Conservation (phyloP, 441 rosid species). For the Raphanus hybrid region DNA sequence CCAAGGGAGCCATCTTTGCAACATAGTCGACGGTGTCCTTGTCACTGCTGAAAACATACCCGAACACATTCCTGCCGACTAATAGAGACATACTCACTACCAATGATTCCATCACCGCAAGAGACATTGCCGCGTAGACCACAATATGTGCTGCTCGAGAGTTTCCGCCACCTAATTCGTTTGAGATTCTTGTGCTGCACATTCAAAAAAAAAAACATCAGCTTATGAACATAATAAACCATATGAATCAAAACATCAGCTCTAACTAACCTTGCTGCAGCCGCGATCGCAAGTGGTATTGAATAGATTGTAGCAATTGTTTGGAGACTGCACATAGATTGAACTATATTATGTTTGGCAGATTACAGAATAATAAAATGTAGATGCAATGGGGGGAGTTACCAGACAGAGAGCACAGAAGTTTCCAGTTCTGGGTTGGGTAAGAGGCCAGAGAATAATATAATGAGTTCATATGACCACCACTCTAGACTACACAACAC, state of each 20-base stretch:
- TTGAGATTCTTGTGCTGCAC: slow-evolving; percentile 79
- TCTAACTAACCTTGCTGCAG: slow-evolving; percentile 55
- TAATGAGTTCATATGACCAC: slow-evolving; percentile 80
- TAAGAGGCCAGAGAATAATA: slow-evolving; percentile 73
- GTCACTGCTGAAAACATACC: slow-evolving; percentile 65
- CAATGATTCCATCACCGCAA: slow-evolving; percentile 43
- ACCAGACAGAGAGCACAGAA: slow-evolving; percentile 77
- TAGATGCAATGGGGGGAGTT: slow-evolving; percentile 15
- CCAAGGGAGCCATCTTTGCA: slow-evolving; percentile 67
- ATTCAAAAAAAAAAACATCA: not conserved
- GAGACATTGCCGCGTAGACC: slow-evolving; percentile 44
- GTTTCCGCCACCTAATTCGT: slow-evolving; percentile 82
- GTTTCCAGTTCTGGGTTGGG: slow-evolving; percentile 77
- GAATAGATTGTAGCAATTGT: slow-evolving; percentile 48
- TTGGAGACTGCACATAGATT: slow-evolving; percentile 48
- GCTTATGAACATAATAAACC: slow-evolving; percentile 14
- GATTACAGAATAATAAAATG: slow-evolving; percentile 13
- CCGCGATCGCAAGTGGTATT: slow-evolving; percentile 57
- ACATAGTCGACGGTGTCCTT: slow-evolving; percentile 71
- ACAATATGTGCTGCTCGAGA: slow-evolving; percentile 53
- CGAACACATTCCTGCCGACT: slow-evolving; percentile 50
- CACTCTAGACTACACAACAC: slow-evolving; percentile 58
- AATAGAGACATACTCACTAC: slow-evolving; percentile 50
- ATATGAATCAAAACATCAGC: slow-evolving; percentile 18
- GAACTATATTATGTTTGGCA: slow-evolving; percentile 1